Evolutionary conservation across 768 basidiomycete species (phyloP).

Genomic region (Russula compacta): DNA sequence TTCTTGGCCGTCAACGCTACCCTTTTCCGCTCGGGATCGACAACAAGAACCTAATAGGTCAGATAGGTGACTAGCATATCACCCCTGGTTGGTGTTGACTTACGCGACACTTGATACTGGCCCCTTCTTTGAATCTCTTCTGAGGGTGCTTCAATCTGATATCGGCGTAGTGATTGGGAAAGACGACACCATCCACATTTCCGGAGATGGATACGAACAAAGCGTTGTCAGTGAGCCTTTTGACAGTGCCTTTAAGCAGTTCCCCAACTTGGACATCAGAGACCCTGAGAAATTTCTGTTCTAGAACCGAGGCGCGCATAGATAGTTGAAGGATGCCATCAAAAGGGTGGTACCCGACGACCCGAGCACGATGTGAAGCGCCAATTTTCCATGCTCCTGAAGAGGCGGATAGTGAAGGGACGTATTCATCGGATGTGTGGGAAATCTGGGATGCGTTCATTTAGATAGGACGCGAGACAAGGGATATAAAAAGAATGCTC

Average conservation of each 20-base stretch:
- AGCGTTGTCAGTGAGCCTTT: conserved; percentile 68
- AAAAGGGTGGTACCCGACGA: conserved; percentile 74
- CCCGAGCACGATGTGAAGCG: conserved; percentile 75
- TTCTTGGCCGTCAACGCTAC: conserved; percentile 88
- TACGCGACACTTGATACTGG: conserved; percentile 78
- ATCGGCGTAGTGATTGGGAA: conserved; percentile 94
- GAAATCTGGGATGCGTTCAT: conserved; percentile 57
- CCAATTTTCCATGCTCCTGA: conserved; percentile 75
- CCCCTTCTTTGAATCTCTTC: conserved; percentile 79
- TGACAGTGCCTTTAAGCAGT: conserved; percentile 78
- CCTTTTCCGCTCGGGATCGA: conserved; percentile 74
- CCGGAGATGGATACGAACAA: conserved; percentile 83
- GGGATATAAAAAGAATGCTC: conserved; percentile 25
- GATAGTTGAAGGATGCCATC: conserved; percentile 89
- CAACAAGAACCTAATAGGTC: conserved; percentile 55
- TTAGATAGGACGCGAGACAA: not conserved
- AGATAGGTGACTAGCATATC: conserved; percentile 2
- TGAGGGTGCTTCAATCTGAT: conserved; percentile 90
- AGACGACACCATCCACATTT: conserved; percentile 84
- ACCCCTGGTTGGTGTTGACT: conserved; percentile 22
- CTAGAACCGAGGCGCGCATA: conserved; percentile 70
- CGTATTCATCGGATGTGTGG: conserved; percentile 83
- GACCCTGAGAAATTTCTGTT: conserved; percentile 79
- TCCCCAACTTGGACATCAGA: conserved; percentile 80
- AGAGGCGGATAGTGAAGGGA: conserved; percentile 60